Percentiles rank a stretch among this genome's conserved stretches.
Evolutionary conservation across 176 grass and related monocot genomes (phyloP).

Genomic region (Olyra latifolia): DNA sequence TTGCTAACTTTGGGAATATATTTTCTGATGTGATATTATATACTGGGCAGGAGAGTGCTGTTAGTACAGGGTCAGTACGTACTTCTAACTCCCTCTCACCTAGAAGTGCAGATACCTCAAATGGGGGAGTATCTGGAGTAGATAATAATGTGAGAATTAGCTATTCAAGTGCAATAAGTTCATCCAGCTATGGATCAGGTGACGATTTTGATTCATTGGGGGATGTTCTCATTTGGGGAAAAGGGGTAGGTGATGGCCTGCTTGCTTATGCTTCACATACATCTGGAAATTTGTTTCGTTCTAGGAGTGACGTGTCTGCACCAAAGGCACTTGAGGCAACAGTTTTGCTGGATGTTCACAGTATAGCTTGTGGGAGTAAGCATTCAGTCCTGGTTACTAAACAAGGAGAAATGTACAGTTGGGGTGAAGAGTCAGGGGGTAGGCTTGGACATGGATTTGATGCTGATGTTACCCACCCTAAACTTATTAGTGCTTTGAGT

Average conservation of each 20-base stretch:
- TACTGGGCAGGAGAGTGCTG: conserved; percentile 36
- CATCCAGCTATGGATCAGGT: conserved; percentile 67
- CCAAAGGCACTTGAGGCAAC: conserved; percentile 64
- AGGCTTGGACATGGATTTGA: conserved; percentile 72
- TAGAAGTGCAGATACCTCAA: conserved; percentile 48
- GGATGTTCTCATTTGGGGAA: conserved; percentile 71
- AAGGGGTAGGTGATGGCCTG: conserved; percentile 46
- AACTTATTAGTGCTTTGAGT: conserved; percentile 54
- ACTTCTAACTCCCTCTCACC: conserved; percentile 55
- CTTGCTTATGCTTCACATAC: conserved; percentile 41
- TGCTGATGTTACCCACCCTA: conserved; percentile 57
- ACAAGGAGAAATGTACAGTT: conserved; percentile 81
- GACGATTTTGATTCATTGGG: conserved; percentile 74
- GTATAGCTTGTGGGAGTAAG: conserved; percentile 57
- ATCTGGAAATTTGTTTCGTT: conserved; percentile 18
- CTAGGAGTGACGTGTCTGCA: conserved; percentile 48
- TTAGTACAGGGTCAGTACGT: conserved; percentile 42
- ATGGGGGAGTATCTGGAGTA: conserved; percentile 40
- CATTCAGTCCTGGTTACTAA: conserved; percentile 66
- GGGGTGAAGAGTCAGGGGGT: conserved; percentile 68
- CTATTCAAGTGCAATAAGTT: conserved; percentile 71
- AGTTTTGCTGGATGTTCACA: conserved; percentile 59
- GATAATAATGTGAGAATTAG: conserved; percentile 64
- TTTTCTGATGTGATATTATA: conserved; percentile 68
- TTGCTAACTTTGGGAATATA: conserved; percentile 52